Evolutionary conservation across 1,284 basidiomycete genomes (phyloP).

Genomic region (Cutaneotrichosporon cutaneum): DNA sequence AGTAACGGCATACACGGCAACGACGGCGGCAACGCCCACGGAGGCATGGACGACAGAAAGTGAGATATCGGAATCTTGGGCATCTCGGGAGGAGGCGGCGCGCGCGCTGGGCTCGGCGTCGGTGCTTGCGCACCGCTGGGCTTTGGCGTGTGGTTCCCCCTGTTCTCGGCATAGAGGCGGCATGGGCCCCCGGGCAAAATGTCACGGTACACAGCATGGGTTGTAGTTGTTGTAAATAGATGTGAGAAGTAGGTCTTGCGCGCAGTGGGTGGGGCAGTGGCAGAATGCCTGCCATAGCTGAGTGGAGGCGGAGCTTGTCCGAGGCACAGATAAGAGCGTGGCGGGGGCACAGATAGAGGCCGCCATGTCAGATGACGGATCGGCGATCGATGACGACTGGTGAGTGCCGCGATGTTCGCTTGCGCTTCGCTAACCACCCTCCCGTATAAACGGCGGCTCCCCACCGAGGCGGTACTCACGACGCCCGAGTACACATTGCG

Average conservation of each 20-base stretch:
- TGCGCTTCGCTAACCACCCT: too few relatives aligned
- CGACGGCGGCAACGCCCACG: background rate
- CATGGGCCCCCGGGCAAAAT: background rate
- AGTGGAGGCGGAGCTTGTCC: too few relatives aligned
- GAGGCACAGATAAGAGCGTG: too few relatives aligned
- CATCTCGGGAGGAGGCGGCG: background rate
- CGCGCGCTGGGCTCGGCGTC: background rate
- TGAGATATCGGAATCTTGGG: background rate
- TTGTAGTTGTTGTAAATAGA: conserved; percentile 1
- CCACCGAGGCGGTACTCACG: too few relatives aligned
- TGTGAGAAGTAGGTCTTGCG: background rate
- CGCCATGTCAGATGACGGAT: too few relatives aligned
- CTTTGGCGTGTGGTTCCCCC: background rate
- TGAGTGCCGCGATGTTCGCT: too few relatives aligned
- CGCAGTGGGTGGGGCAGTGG: too few relatives aligned
- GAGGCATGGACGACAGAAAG: background rate
- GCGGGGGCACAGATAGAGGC: too few relatives aligned
- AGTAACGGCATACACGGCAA: background rate
- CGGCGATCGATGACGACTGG: too few relatives aligned
- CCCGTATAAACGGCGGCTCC: too few relatives aligned
- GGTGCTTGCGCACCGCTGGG: background rate
- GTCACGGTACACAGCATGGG: background rate
- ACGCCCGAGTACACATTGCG: too few relatives aligned
- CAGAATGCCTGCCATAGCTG: too few relatives aligned
- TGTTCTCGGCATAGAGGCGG: background rate